Percentiles rank a stretch among this genome's conserved stretches.
These are phyloP conservation scores for Dendrobium nobile DNA, from an alignment of 106 monocot species.

Conservation along the genomic window DNA sequence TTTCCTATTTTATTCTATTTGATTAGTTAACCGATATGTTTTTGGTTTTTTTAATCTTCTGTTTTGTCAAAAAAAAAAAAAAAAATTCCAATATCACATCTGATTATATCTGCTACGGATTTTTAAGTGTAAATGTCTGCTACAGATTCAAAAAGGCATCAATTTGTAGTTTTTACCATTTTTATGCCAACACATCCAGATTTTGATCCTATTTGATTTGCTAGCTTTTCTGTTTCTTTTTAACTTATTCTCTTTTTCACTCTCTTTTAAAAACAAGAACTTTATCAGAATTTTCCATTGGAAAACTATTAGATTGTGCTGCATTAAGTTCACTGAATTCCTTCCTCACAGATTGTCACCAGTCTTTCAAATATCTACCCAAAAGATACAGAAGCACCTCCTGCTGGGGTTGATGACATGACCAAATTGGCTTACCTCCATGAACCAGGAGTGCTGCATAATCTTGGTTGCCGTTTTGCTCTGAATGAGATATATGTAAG, in stretches of 20 bases:
- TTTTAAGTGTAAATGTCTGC: background rate
- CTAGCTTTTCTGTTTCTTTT: background rate
- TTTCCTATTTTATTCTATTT: background rate
- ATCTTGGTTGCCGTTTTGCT: slow-evolving; percentile 67
- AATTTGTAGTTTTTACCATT: background rate
- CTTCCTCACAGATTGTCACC: slow-evolving; percentile 42
- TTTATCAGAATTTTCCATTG: background rate
- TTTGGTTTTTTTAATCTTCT: background rate
- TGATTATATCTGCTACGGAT: background rate
- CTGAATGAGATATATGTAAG: slow-evolving; percentile 93
- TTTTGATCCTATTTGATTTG: background rate
- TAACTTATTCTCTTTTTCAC: background rate
- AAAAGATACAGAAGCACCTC: slow-evolving; percentile 87
- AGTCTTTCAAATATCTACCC: slow-evolving; percentile 70
- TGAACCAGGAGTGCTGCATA: slow-evolving; percentile 91
- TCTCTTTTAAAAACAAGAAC: background rate
- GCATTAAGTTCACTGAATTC: background rate
- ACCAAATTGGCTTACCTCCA: slow-evolving; percentile 94
- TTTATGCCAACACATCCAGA: background rate
- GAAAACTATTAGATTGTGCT: background rate
- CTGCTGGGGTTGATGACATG: slow-evolving; percentile 95
- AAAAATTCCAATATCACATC: background rate
- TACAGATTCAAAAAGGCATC: background rate
- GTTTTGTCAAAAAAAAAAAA: background rate
- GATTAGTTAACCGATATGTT: background rate